Evolutionary conservation across 805 yeast species (phyloP), one percentile per base, ranked within the genome.

Genomic region (Clavispora vitiphila): DNA sequence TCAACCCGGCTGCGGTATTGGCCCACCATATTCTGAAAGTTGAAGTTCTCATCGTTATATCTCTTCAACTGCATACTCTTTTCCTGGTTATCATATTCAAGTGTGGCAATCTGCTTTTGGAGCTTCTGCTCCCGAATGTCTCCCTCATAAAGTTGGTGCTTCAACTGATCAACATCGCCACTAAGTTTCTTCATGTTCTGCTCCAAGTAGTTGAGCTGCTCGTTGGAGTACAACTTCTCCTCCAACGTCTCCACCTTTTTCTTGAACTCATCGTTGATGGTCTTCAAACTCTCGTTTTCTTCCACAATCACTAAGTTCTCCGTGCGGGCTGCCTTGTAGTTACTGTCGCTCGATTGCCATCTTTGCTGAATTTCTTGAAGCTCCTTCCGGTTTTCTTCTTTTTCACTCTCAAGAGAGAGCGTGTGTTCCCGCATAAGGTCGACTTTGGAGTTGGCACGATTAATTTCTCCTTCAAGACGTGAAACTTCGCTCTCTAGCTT

Each of bases 281-380:
- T 80, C 21, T 74, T 76, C 34, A 84, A 56, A 1, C 83, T 74
- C 52, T 79, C 80, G 53, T 81, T 83, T 55, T 85, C 93, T 58
- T 85, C 87, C 19, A 69, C 62, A 4, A 80, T 60, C 38, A 80
- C 77, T 42, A 81, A 64, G 30, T 76, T 72, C 35, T 78, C 78
- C 35, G 75, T 74, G 44, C 80, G 57, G 25, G 68, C 50, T 14
- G 54, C 60, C 39, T 61, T 67, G 48, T 63, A 69, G 38, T 65
- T 40, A 19, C 40, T 40, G 30, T 51, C 54, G 24, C 72, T 44
- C 48, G 54, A 8, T 49, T 57, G 43, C 68, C 72, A 39, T 51
- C 55, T 15, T 52, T 42, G 20, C 53, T 55, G 16, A 54, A 58
- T 25, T 48, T 42, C 51, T 52, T 61, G 20, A 23, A 70, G 51